Evolutionary conservation across 129 eudicot genomes (phyloP).

Genomic region (Deinandra increscens): DNA sequence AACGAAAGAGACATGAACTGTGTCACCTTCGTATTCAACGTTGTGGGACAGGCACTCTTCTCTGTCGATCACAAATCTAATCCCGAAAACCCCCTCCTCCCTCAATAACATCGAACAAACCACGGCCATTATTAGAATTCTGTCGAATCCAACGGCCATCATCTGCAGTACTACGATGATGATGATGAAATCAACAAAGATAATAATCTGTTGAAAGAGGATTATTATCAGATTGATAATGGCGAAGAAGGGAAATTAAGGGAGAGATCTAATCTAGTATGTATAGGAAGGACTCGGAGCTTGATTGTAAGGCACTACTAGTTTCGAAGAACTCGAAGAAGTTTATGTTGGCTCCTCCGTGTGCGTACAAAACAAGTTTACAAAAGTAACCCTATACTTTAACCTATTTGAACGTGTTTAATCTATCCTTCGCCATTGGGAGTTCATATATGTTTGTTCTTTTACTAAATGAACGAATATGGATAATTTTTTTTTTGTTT

Average conservation of each 20-base stretch:
- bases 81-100: constrained; percentile 46
- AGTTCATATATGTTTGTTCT: too few relatives aligned
- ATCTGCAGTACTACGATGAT: constrained; percentile 12
- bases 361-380: not conserved
- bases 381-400: not conserved
- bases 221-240: too few relatives aligned
- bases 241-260: not conserved
- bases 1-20: constrained; percentile 69
- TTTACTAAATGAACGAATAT: too few relatives aligned
- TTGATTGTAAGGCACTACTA: not conserved
- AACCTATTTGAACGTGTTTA: too few relatives aligned
- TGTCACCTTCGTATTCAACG: constrained; percentile 66
- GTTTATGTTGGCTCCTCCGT: too few relatives aligned
- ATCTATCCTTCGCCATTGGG: too few relatives aligned
- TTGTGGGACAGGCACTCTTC: constrained; percentile 77
- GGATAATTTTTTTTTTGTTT: too few relatives aligned
- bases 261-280: not conserved
- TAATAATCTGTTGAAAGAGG: not conserved
- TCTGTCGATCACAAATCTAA: constrained; percentile 78
- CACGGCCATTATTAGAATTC: constrained; percentile 7
- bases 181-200: not conserved
- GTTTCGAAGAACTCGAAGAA: constrained; percentile 16
- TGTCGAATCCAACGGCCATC: constrained; percentile 30
- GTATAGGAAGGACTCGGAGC: constrained; percentile 17
- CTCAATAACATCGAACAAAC: constrained; percentile 17